Evolutionary conservation across 2,329 filamentous ascomycete genomes (phyloP).

Genomic region (Ceratocystis variospora): DNA sequence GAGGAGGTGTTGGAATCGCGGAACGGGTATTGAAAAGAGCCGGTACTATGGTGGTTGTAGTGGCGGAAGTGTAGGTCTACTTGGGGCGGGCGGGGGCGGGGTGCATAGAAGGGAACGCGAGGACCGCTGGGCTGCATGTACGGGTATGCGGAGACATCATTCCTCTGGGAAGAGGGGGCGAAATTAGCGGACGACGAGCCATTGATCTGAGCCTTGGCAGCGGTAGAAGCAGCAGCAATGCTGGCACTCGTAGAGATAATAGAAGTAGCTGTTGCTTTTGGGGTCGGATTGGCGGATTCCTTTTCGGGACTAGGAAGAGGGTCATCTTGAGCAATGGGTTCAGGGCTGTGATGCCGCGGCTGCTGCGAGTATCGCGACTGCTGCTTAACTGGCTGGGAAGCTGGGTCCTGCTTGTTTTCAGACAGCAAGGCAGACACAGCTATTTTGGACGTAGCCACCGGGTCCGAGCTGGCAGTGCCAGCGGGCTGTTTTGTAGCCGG

Average conservation of each 20-base stretch:
- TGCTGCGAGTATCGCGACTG: background rate
- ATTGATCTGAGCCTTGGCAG: background rate
- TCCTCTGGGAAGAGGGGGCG: slow-evolving; percentile 3
- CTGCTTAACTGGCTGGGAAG: background rate
- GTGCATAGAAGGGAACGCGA: slow-evolving; percentile 10
- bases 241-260: no score
- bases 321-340: background rate
- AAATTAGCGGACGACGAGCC: slow-evolving; percentile 11
- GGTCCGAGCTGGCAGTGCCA: background rate
- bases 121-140: slow-evolving; percentile 7
- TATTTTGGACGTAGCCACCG: background rate
- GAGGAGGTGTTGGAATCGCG: slow-evolving; percentile 44
- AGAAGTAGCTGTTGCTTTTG: background rate
- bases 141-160: background rate
- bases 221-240: background rate
- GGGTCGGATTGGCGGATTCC: background rate
- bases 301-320: background rate
- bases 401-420: background rate
- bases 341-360: background rate
- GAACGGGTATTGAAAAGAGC: slow-evolving; percentile 43
- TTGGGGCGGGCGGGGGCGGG: slow-evolving; percentile 12
- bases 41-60: slow-evolving; percentile 35
- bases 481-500: background rate
- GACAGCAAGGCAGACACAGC: background rate
- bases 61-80: slow-evolving; percentile 21